Percentiles rank a stretch among this genome's conserved stretches.
These are phyloP conservation scores for Monilinia polystroma DNA, from an alignment of 2,329 filamentous ascomycete species.

Conservation along the genomic window DNA sequence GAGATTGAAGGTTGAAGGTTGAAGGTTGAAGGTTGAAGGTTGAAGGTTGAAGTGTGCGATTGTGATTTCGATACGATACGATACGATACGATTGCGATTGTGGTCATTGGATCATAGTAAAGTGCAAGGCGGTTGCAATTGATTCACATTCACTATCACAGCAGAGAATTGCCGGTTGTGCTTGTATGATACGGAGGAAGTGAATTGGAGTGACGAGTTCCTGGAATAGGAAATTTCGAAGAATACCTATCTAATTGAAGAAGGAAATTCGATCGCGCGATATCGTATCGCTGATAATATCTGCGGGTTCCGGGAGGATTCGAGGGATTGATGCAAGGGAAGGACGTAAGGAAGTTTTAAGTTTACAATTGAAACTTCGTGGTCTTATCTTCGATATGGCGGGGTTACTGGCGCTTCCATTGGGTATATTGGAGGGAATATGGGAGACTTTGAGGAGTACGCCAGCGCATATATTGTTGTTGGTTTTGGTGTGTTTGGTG, in stretches of 20 bases:
- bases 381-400: constrained; percentile 5
- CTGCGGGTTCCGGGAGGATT: neutral
- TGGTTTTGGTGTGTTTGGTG: constrained; percentile 2
- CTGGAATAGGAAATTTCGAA: no score
- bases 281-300: neutral
- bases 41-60: neutral
- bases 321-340: neutral
- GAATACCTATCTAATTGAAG: no score
- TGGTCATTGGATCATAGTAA: no score
- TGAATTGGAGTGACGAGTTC: no score
- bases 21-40: neutral
- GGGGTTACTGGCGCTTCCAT: constrained; percentile 7
- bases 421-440: neutral
- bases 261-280: no score
- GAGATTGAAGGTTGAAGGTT: neutral
- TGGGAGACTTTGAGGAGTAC: constrained; percentile 12
- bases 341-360: neutral
- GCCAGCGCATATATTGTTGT: constrained; percentile 3
- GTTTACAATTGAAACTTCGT: neutral
- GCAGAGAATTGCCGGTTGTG: no score
- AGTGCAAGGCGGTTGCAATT: no score
- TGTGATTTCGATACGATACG: no score
- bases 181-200: no score
- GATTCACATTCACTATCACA: no score
- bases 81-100: no score